Base-by-base conservation (phyloP, 2,329 filamentous ascomycete genomes). In the Metarhizium rileyi region DNA sequence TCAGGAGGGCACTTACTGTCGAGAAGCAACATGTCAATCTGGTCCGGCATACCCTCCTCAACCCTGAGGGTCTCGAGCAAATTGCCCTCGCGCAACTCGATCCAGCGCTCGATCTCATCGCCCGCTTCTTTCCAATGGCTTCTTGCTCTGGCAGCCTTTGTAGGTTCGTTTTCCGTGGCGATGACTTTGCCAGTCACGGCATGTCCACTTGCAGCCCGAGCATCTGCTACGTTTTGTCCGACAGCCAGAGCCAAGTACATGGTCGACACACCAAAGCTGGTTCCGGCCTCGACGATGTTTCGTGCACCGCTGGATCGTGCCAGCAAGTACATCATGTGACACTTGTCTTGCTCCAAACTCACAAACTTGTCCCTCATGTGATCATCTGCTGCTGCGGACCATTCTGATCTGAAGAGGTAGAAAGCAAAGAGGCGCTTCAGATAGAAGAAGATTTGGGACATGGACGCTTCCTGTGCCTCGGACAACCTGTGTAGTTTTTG, bases 231-330 rank as follows among this genome's bases (percentile, higher is more conserved):
- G 50, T 76, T 81, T 49, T 76, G 68, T 0, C 68, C 69, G 0
- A 77, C 75, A 0, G 78, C 80, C 2, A 83, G 65, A 0, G 79
- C 77, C 2, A 83, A 70, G 52, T 82, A 84, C 42, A 83, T 79
- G 0, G 80, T 83, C 50, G 74, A 79, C 1, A 84, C 72, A 2
- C 80, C 80, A 50, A 79, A 83, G 40, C 72, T 76, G 0, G 80
- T 83, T 1, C 80, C 80, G 0, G 77, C 78, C 57, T 84, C 80
- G 35, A 83, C 72, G 22, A 82, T 64, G 40, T 70, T 70, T 2
- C 65, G 66, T 0, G 79, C 78, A 2, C 71, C 67, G 9, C 63
- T 73, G 10, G 71, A 66, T 3, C 70, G 69, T 3, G 72, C 59
- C 0, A 83, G 66, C 18, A 76, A 72, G 59, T 83, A 83, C 1